These are phyloP conservation scores for Chaetomium sp. DNA, from an alignment of 2,329 filamentous ascomycete genomes.

Conservation along the genomic window DNA sequence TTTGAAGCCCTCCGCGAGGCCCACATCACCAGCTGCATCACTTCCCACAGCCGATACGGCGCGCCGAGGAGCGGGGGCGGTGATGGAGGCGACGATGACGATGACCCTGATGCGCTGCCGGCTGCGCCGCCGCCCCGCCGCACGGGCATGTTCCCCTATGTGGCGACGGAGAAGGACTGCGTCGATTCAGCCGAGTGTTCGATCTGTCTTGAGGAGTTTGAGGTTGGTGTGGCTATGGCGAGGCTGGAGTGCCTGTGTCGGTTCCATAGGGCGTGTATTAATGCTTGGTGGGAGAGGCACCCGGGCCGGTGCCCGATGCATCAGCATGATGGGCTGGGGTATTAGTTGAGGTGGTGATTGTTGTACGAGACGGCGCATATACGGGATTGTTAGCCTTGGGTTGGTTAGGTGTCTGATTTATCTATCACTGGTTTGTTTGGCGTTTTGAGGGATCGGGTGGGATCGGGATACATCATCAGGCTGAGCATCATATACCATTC, in stretches of 20 bases:
- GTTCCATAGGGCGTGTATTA: conserved; percentile 64
- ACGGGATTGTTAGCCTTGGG: not conserved
- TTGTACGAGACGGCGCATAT: not conserved
- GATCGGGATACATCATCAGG: not conserved
- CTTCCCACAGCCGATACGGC: conserved; percentile 55
- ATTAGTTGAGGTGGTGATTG: conserved; percentile 35
- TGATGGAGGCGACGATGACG: conserved; percentile 19
- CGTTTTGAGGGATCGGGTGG: not conserved
- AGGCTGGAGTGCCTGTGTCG: conserved; percentile 67
- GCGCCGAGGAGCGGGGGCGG: conserved; percentile 17
- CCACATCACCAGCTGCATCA: conserved; percentile 62
- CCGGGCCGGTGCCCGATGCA: conserved; percentile 67
- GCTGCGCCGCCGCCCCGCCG: conserved; percentile 45
- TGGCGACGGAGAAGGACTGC: conserved; percentile 68
- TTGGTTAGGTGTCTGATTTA: not conserved
- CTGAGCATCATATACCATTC: conserved; percentile 24
- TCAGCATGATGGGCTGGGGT: conserved; percentile 64
- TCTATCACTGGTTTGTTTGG: not conserved
- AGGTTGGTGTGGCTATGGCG: conserved; percentile 64
- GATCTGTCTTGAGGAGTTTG: conserved; percentile 68
- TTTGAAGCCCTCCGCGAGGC: conserved; percentile 58
- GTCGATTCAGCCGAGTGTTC: conserved; percentile 69
- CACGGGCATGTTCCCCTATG: conserved; percentile 65
- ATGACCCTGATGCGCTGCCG: conserved; percentile 30
- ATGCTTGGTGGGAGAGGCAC: conserved; percentile 63